Evolutionary conservation across 129 eudicot species (phyloP), one percentile per base, ranked within the genome.

Genomic region (Pittosporum tobira): DNA sequence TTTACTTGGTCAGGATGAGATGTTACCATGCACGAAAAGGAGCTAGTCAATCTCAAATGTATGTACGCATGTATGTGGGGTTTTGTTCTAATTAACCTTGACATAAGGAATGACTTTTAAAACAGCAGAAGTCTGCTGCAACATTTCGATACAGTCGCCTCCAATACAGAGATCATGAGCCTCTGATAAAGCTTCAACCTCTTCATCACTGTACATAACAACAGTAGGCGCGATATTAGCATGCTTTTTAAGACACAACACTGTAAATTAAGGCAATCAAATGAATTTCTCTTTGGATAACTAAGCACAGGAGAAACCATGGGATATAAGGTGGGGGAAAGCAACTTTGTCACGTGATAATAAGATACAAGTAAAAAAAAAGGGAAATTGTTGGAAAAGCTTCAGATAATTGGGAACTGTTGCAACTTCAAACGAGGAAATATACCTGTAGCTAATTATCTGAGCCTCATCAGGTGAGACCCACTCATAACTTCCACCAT

Each of bases 131-230:
- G 74, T 82, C 71, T 82, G 97, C 75, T 82, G 84, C 81, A 89
- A 73, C 97, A 89, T 89, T 72, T 77, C 95, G 49, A 89, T 75
- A 69, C 95, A 89, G 72, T 89, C 95, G 6, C 97, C 97, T 30
- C 93, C 93, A 15, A 89, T 68, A 58, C 97, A 89, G 28, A 89
- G 88, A 68, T 85, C 97, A 75, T 79, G 77, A 43, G 61, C 71
- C 71, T 79, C 95, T 0, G 97, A 77, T 56, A 89, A 67, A 79
- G 81, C 77, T 71, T 75, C 93, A 28, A 85, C 97, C 64, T 77
- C 82, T 56, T 72, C 70, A 63, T 55, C 88, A 29, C 95, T 89
- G 72, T 45, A 62, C 29, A 59, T 20, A 61, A 75, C 36, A 24
- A n/a, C n/a, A 11, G 40, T 44, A 46, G 4, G 20, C 28, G 22